These are phyloP conservation scores for Hypomyces perniciosus DNA, from an alignment of 2,329 filamentous ascomycete genomes.

Conservation along the genomic window DNA sequence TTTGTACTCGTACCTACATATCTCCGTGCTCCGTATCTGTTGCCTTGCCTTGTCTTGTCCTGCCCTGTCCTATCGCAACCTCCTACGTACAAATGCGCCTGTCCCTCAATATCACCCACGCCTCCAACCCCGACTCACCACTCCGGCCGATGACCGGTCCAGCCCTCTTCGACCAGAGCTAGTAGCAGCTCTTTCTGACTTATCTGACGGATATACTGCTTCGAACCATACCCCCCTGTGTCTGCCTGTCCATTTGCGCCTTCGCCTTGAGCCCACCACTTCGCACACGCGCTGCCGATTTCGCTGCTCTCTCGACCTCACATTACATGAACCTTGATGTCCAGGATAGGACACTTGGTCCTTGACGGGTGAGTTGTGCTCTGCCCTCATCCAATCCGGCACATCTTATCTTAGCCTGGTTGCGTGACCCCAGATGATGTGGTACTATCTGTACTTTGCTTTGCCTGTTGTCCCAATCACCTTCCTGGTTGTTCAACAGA, in stretches of 20 bases:
- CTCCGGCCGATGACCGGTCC: constrained; percentile 10
- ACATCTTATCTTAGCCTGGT: constrained; percentile 1
- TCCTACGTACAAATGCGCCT: constrained; percentile 9
- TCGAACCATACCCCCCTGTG: neutral
- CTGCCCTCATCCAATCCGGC: neutral
- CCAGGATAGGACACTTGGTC: constrained; percentile 9
- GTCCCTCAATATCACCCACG: constrained; percentile 1
- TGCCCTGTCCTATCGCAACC: constrained; percentile 5
- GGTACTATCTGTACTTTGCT: neutral
- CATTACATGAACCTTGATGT: constrained; percentile 11
- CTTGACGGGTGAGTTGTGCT: constrained; percentile 10
- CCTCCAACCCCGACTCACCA: constrained; percentile 1
- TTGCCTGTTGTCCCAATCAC: neutral
- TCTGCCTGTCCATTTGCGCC: constrained; percentile 4
- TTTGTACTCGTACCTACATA: too few species aligned
- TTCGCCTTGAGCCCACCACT: neutral
- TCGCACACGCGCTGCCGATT: neutral
- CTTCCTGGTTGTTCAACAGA: neutral
- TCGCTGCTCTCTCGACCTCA: neutral
- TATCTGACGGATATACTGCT: constrained; percentile 1
- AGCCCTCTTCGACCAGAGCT: constrained; percentile 11
- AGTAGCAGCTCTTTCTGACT: constrained; percentile 7
- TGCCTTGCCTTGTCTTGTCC: neutral
- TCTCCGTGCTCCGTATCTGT: too few species aligned
- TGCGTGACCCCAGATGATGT: constrained; percentile 2